Conservation (phyloP, 1,284 basidiomycete genomes). For the Boletus semigastroideus region DNA sequence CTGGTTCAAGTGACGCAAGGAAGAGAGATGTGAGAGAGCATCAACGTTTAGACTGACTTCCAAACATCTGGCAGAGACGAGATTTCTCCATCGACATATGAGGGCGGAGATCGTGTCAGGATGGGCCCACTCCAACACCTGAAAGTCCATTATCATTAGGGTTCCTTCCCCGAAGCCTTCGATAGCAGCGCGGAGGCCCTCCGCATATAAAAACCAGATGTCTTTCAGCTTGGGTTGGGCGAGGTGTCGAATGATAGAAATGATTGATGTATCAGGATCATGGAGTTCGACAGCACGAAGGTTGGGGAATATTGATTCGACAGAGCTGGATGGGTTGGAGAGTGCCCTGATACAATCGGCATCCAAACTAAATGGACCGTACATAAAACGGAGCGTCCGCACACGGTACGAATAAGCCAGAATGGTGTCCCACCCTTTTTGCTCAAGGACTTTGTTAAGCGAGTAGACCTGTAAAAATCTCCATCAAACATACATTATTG, state of each 20-base stretch:
- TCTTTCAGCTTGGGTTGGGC: neutral
- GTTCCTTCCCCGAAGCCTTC: neutral
- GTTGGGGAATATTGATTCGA: too few species aligned
- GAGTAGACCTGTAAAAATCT: too few species aligned
- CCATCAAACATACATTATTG: too few species aligned
- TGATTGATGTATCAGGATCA: neutral
- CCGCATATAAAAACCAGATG: neutral
- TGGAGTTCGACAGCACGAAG: neutral
- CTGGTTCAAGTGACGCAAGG: neutral
- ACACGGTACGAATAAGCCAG: neutral
- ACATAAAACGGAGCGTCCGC: neutral
- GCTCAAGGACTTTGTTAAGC: neutral
- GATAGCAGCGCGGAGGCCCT: neutral
- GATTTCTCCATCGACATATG: conserved; percentile 10
- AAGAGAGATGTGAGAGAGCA: conserved; percentile 10
- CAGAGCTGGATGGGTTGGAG: neutral
- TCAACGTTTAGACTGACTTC: neutral
- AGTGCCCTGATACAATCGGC: neutral
- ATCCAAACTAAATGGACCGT: neutral
- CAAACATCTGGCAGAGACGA: conserved; percentile 5
- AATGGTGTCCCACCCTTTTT: neutral
- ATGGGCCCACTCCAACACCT: neutral
- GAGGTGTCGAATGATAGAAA: conserved; percentile 6
- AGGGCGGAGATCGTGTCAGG: conserved; percentile 4
- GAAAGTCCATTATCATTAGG: conserved; percentile 1